Conservation (phyloP, 2,329 filamentous ascomycete species). For the Verticillium albo-atrum region DNA sequence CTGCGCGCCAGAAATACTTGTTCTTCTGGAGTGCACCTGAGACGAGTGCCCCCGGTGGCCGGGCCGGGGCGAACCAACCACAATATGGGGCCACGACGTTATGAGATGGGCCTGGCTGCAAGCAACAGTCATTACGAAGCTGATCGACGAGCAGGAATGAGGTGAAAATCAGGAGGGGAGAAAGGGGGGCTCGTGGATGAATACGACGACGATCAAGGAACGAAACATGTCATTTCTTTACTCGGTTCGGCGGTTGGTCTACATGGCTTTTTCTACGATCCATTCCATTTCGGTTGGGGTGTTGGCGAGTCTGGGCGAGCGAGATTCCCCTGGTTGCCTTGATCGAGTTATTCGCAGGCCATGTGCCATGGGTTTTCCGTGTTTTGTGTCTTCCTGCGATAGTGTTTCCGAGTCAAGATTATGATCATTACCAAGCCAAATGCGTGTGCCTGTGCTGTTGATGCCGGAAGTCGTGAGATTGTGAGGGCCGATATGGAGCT, state of each 20-base stretch:
- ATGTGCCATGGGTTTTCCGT: not conserved
- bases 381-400: not conserved
- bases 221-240: constrained; percentile 3
- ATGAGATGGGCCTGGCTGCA: constrained; percentile 7
- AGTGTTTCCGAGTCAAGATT: not conserved
- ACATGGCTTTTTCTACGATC: constrained; percentile 7
- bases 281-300: constrained; percentile 4
- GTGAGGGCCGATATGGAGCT: not conserved
- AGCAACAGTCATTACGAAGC: constrained; percentile 3
- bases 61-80: not conserved
- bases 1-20: not conserved
- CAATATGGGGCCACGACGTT: constrained; percentile 1
- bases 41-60: not conserved
- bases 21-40: not conserved
- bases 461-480: not conserved
- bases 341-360: not conserved
- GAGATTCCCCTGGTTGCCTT: constrained; percentile 3
- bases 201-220: constrained; percentile 5
- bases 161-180: not conserved
- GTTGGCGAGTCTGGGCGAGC: constrained; percentile 10
- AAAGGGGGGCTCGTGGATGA: not conserved
- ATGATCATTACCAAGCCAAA: not conserved
- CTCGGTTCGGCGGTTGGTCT: constrained; percentile 4
- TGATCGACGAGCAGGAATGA: not conserved
- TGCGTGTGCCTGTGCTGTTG: not conserved